Percentiles rank a stretch among this genome's conserved stretches.
These are phyloP conservation scores for Cucurbita moschata DNA, from an alignment of 306 rosid genomes.

Conservation along the genomic window DNA sequence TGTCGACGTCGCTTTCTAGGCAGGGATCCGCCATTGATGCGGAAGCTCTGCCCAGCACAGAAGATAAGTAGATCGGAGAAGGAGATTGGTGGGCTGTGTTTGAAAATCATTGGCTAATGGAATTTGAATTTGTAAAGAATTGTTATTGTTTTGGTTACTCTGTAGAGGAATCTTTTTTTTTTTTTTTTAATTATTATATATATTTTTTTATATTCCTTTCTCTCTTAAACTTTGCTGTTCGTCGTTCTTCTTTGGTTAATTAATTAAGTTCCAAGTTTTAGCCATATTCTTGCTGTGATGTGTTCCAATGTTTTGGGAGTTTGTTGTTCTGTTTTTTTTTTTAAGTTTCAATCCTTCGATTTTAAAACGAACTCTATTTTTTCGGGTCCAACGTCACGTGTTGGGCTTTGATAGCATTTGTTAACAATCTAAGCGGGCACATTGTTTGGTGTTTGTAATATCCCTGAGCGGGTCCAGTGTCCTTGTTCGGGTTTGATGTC, in stretches of 20 bases:
- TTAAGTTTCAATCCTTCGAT: no score
- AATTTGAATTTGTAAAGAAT: not conserved
- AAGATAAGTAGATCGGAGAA: not conserved
- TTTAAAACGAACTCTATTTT: no score
- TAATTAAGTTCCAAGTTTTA: not conserved
- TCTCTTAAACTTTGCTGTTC: not conserved
- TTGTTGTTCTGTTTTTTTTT: no score
- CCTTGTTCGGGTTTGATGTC: no score
- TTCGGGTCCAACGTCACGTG: no score
- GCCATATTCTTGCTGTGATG: not conserved
- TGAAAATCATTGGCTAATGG: not conserved
- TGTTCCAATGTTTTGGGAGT: not conserved
- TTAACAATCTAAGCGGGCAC: no score
- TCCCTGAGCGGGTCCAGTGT: no score
- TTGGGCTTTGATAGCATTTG: no score
- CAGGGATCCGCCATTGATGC: conserved; percentile 24
- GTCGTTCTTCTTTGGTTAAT: not conserved
- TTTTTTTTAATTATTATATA: no score
- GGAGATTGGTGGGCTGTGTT: not conserved
- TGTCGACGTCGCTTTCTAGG: conserved; percentile 23
- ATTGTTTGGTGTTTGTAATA: no score
- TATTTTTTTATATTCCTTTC: no score
- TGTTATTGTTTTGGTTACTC: not conserved
- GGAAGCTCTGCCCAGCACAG: conserved; percentile 11
- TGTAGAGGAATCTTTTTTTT: not conserved